Conservation (phyloP, 768 basidiomycete genomes). For the Termitomyces sp. region DNA sequence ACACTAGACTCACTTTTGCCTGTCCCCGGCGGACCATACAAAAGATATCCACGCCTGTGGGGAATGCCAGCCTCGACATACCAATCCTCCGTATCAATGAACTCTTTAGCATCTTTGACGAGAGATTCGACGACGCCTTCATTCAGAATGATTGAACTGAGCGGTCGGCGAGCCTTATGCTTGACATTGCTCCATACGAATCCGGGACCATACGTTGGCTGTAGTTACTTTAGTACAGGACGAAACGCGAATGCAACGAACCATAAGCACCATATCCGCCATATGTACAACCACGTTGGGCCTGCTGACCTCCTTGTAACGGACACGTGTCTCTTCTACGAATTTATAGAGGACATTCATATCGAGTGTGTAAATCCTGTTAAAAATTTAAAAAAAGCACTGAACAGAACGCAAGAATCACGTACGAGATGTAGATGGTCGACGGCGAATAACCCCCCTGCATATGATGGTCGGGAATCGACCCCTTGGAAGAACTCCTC, state of each 20-base stretch:
- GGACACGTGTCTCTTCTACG: slow-evolving; percentile 30
- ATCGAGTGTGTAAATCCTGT: slow-evolving; percentile 37
- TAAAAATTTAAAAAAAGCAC: background rate
- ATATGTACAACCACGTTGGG: slow-evolving; percentile 33
- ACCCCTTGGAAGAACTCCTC: slow-evolving; percentile 13
- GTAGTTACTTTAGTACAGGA: background rate
- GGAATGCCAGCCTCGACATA: slow-evolving; percentile 55
- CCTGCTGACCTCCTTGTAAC: slow-evolving; percentile 30
- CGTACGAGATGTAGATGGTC: slow-evolving; percentile 27
- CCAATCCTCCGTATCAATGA: slow-evolving; percentile 53
- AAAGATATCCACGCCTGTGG: slow-evolving; percentile 51
- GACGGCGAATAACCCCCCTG: slow-evolving; percentile 11
- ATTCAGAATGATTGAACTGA: slow-evolving; percentile 50
- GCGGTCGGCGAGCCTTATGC: slow-evolving; percentile 45
- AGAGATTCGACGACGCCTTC: slow-evolving; percentile 43
- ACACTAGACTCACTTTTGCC: slow-evolving; percentile 50
- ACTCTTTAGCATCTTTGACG: slow-evolving; percentile 48
- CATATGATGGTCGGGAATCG: slow-evolving; percentile 7
- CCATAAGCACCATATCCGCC: slow-evolving; percentile 24
- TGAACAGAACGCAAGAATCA: background rate
- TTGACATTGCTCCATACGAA: slow-evolving; percentile 43
- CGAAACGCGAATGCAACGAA: background rate
- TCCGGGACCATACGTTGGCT: slow-evolving; percentile 34
- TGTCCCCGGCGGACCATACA: slow-evolving; percentile 59
- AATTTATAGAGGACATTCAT: slow-evolving; percentile 29